These are phyloP conservation scores for Thalassia testudinum DNA, from an alignment of 116 monocot species.

Conservation along the genomic window DNA sequence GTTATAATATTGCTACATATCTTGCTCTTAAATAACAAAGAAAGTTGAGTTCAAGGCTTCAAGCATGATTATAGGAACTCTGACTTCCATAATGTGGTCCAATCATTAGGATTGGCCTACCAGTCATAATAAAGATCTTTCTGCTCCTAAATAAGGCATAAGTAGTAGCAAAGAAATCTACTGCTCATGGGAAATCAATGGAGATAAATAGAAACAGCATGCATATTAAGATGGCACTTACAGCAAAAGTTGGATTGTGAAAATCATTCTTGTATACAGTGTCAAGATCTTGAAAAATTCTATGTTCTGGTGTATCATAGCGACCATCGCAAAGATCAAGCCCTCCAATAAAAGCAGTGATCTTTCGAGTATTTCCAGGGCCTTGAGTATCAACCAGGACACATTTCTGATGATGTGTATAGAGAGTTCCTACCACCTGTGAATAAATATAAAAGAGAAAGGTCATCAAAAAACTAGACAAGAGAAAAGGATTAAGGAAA, in stretches of 20 bases:
- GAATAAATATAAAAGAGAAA: background rate
- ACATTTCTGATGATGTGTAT: slow-evolving; percentile 92
- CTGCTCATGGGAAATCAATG: no score
- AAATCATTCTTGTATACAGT: slow-evolving; percentile 56
- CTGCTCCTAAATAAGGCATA: no score
- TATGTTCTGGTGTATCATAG: slow-evolving; percentile 88
- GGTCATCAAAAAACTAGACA: no score
- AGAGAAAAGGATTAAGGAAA: no score
- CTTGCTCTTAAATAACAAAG: no score
- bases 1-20: no score
- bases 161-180: no score
- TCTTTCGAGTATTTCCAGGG: slow-evolving; percentile 44
- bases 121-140: no score
- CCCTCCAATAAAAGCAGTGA: slow-evolving; percentile 87
- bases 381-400: slow-evolving; percentile 76
- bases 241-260: slow-evolving; percentile 80
- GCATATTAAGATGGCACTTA: slow-evolving; percentile 34
- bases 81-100: no score
- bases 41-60: no score
- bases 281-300: slow-evolving; percentile 65
- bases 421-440: slow-evolving; percentile 83
- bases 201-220: slow-evolving; percentile 1
- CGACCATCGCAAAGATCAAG: slow-evolving; percentile 92
- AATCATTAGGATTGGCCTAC: no score
- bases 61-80: no score